These are phyloP conservation scores for Coemansia biformis DNA, from an alignment of 192 early-diverging fungal species.

Conservation along the genomic window DNA sequence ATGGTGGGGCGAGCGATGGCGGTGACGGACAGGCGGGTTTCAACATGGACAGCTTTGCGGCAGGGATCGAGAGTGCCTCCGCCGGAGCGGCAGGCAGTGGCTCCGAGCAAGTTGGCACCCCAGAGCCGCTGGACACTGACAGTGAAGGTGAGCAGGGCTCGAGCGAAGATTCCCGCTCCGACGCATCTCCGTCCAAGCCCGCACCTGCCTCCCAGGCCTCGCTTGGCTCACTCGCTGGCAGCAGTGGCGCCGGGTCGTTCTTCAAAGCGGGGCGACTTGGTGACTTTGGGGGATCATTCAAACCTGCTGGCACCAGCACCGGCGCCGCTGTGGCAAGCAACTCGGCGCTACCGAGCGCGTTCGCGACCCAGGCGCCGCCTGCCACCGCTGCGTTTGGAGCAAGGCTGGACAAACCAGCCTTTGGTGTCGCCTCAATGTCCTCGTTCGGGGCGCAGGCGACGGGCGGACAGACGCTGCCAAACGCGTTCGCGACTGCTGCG, in stretches of 20 bases:
- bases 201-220: neutral
- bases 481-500: slow-evolving; percentile 20
- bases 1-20: neutral
- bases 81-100: neutral
- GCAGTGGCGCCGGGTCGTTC: slow-evolving; percentile 10
- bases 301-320: neutral
- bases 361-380: neutral
- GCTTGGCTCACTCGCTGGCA: neutral
- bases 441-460: slow-evolving; percentile 1
- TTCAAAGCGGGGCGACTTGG: slow-evolving; percentile 34
- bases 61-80: slow-evolving; percentile 16
- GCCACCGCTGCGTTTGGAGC: slow-evolving; percentile 19
- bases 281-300: slow-evolving; percentile 2
- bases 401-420: slow-evolving; percentile 34
- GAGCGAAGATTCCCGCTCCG: neutral
- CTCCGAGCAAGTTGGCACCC: neutral
- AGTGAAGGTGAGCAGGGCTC: slow-evolving; percentile 3
- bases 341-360: too few species aligned
- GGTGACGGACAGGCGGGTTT: too few species aligned
- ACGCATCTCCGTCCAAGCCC: neutral
- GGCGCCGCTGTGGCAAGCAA: neutral
- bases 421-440: slow-evolving; percentile 42
- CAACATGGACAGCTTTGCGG: slow-evolving; percentile 9
- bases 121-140: neutral
- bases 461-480: slow-evolving; percentile 12